Percentiles rank a stretch among this genome's conserved stretches.
These are phyloP conservation scores for Vicia villosa DNA, from an alignment of 306 rosid species.

Conservation along the genomic window DNA sequence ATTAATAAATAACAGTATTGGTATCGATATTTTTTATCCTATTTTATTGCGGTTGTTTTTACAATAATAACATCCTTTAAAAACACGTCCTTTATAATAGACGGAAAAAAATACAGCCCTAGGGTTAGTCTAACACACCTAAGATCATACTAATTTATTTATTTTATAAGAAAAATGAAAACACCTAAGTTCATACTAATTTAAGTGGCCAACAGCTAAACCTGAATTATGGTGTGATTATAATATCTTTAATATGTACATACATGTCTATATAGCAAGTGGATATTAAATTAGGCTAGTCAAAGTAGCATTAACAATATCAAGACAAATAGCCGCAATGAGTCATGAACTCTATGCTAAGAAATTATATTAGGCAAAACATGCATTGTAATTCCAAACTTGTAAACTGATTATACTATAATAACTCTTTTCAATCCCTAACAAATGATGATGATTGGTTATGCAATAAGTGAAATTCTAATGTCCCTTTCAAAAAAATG, in stretches of 20 bases:
- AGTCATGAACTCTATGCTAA: constrained; percentile 63
- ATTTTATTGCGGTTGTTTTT: no score
- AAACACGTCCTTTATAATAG: no score
- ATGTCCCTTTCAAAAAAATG: background rate
- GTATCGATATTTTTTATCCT: no score
- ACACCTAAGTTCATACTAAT: constrained; percentile 40
- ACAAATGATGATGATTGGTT: constrained; percentile 53
- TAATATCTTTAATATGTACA: constrained; percentile 34
- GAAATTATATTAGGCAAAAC: constrained; percentile 41
- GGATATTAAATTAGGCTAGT: constrained; percentile 41
- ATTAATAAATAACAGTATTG: no score
- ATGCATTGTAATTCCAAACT: constrained; percentile 45
- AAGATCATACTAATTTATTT: constrained; percentile 38
- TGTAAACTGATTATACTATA: constrained; percentile 22
- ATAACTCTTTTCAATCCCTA: constrained; percentile 26
- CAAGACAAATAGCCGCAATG: constrained; percentile 65
- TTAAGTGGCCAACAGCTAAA: constrained; percentile 87
- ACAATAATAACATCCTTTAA: no score
- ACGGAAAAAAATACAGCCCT: no score
- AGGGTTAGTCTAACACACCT: constrained; percentile 42
- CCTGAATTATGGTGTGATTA: constrained; percentile 54
- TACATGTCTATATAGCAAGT: constrained; percentile 28
- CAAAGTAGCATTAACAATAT: constrained; percentile 52
- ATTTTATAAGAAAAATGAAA: no score
- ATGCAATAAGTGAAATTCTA: constrained; percentile 44